These are phyloP conservation scores for Boletus vinaceobasis DNA, from an alignment of 768 basidiomycete species.

Conservation along the genomic window DNA sequence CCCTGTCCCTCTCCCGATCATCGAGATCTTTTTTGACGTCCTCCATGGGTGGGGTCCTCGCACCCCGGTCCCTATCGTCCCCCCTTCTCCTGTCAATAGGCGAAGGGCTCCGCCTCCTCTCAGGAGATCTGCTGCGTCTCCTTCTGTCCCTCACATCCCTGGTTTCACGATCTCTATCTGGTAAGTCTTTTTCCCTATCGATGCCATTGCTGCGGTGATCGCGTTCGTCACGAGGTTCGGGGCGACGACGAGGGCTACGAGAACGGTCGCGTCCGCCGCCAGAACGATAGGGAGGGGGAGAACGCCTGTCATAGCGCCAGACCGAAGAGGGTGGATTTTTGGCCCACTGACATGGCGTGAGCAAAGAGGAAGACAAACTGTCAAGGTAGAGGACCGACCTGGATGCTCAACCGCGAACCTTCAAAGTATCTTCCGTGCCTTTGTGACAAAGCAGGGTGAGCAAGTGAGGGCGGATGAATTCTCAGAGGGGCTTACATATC, in stretches of 20 bases:
- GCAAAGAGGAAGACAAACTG: neutral
- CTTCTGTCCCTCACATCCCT: constrained; percentile 45
- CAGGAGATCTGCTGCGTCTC: constrained; percentile 49
- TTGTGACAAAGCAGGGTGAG: constrained; percentile 10
- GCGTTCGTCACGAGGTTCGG: constrained; percentile 37
- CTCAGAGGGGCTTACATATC: constrained; percentile 62
- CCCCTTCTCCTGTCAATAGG: constrained; percentile 38
- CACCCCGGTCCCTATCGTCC: constrained; percentile 47
- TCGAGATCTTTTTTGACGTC: constrained; percentile 41
- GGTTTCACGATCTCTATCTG: constrained; percentile 33
- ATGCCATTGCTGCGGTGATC: constrained; percentile 37
- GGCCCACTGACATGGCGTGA: constrained; percentile 56
- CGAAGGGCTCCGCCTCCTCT: constrained; percentile 44
- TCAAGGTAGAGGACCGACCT: constrained; percentile 39
- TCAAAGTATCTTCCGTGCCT: constrained; percentile 80
- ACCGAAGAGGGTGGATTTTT: constrained; percentile 81
- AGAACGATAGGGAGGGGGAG: constrained; percentile 41
- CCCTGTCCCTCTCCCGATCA: constrained; percentile 52
- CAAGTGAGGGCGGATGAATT: neutral
- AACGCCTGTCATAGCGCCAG: constrained; percentile 70
- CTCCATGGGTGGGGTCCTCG: constrained; percentile 49
- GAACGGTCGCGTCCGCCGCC: constrained; percentile 45
- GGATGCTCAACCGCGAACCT: constrained; percentile 70
- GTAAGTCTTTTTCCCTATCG: constrained; percentile 33
- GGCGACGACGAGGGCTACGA: constrained; percentile 50